Base-by-base conservation (phyloP, 1,139 yeast species). In the Geotrichum reessii region DNA sequence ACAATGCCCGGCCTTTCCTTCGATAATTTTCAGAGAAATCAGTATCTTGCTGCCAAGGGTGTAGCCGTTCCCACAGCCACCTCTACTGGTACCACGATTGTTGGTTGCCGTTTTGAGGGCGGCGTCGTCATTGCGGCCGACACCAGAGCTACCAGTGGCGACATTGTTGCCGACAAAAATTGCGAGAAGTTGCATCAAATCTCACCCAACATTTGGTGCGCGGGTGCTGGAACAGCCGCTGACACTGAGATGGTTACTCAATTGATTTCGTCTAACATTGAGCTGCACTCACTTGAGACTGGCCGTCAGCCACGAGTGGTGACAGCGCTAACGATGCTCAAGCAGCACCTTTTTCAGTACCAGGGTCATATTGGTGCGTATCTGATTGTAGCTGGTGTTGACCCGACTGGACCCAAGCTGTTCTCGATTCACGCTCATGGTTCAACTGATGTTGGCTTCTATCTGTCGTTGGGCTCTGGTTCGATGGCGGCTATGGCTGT, bases 211-310 rank as follows among this genome's bases (percentile, higher is more conserved):
- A 93, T 93, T 70, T 93, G 99, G 99, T 93, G 98, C 83, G 97
- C 97, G 58, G 99, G 99, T 68, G 99, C 99, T 3, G 99, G 99
- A 73, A 93, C 99, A 21, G 99, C 99, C 51, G 99, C 99, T n/a
- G 99, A 93, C 72, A 93, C 97, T 11, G 98, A 93, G 72, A 87
- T 87, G 88, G 96, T 89, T 31, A 93, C 99, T 6, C 96, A 90
- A 73, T 80, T 93, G 71, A 91, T 91, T 67, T 84, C 92, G 33
- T 89, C 96, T 54, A 92, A 92, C 72, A 78, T 93, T 66, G 99
- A 93, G 74, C 78, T 93, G 64, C 99, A 92, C 74, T 79, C 95
- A 21, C 78, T 91, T 73, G 84, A 87, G 65, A 85, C 93, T 55
- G 84, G 84, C 64, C 84, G 98, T 66, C 83, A 85, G 65, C 98